A percentile compares a stretch with the other conserved stretches of the same genome.
Conservation (phyloP, 2,329 filamentous ascomycete genomes). For the Elsinoe perseae region DNA sequence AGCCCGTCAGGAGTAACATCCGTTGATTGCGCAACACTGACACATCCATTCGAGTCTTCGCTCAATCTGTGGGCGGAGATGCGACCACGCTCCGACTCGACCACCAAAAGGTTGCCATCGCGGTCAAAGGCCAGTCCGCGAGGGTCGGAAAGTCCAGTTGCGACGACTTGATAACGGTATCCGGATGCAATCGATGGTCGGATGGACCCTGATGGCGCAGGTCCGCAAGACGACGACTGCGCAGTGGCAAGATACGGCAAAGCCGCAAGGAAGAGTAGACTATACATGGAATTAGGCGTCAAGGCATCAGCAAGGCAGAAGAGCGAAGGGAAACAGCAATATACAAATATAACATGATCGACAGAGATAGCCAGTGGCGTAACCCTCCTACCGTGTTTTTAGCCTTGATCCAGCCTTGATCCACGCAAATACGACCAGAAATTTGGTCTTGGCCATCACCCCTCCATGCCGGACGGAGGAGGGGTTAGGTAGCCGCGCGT, state of each 20-base stretch:
- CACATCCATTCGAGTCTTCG: constrained; percentile 16
- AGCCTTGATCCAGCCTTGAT: background rate
- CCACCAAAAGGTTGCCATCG: constrained; percentile 42
- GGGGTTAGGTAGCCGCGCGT: background rate
- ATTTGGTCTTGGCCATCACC: background rate
- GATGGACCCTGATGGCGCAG: constrained; percentile 17
- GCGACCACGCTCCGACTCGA: constrained; percentile 32
- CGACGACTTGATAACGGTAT: constrained; percentile 39
- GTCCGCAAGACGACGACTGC: constrained; percentile 12
- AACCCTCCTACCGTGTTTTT: background rate
- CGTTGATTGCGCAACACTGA: constrained; percentile 9
- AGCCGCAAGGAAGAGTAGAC: background rate
- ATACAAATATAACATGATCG: background rate
- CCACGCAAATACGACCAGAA: background rate
- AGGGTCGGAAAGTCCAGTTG: constrained; percentile 38
- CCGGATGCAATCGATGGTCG: constrained; percentile 36
- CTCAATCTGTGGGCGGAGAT: constrained; percentile 33
- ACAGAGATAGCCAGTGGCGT: constrained; percentile 4
- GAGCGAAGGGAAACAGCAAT: background rate
- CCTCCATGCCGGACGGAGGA: background rate
- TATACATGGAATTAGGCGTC: background rate
- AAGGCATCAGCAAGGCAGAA: background rate
- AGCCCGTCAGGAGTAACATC: constrained; percentile 13
- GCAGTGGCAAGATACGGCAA: background rate
- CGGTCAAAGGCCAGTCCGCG: constrained; percentile 43